Base-by-base conservation (phyloP, 257 asterid species). In the Solanum bulbocastanum region DNA sequence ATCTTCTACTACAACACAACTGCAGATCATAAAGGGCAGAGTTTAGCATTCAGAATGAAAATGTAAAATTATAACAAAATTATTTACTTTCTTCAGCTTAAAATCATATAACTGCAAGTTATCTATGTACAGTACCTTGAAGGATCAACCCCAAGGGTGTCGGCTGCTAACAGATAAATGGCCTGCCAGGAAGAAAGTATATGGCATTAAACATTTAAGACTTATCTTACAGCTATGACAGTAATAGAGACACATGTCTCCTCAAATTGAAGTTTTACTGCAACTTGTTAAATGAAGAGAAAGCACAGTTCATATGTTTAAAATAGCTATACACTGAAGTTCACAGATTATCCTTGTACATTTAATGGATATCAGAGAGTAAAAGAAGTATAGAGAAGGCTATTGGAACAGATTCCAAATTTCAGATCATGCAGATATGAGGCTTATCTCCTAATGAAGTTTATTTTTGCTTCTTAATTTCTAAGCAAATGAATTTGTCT, bases 1-100 rank as follows among this genome's bases (percentile, higher is more conserved):
- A 92, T 96, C 99, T 93, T 96, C 99, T 87, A 96, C 93, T 18
- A 96, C 99, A 40, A 96, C 98, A 82, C 99, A 96, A 37, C 99
- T 96, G 89, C 88, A 87, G 86, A 35, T 36, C 71, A 71, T 4
- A 44, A 30, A 83, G 75, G 42, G 42, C 22, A 83, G 56, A 30
- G 9, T 49, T 82, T 82, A 27, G 78, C 66, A 35, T 35, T 68
- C 87, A 66, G 90, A 68, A 40, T 87, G 71, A 42, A 56, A 40
- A 82, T 23, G 65, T 65, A 23, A 20, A 32, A 46, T 16, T 46
- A 81, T 30, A 81, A 81, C 11, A 30, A 18, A 46, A 81, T 32
- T 49, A 81, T 81, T 46, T 46, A 81, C 40, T 46, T 27, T 62
- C 40, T 81, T 82, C 71, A 16, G 65, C 35, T 32, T 46, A 18